Base-by-base conservation (phyloP, 441 rosid genomes). In the Pelargonium fulgidum region DNA sequence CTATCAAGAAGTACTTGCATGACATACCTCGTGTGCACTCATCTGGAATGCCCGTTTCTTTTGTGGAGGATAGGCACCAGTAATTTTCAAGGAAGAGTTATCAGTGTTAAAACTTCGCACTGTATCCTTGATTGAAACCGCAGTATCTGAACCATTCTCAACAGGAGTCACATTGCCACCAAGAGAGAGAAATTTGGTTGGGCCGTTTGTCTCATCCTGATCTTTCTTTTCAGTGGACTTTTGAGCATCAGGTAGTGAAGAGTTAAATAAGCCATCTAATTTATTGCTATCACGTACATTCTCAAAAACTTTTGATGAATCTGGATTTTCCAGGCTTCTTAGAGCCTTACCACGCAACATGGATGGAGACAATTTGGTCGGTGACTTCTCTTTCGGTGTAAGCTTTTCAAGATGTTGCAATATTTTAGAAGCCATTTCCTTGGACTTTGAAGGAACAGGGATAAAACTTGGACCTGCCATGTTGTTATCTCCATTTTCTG, bases 21-120 rank as follows among this genome's bases (percentile, higher is more conserved):
- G n/a, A 41, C 70, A 52, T 73, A 88, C 98, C 95, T 91, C 96
- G 73, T 85, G 85, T 16, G 96, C 93, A 66, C 85, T 91, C 88
- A 89, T 93, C 75, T 82, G 85, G 80, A 91, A 93, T 73, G 85
- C 86, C 65, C 68, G 72, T 68, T 81, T 89, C 70, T 75, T 86
- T 70, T 62, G 81, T 16, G 71, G 68, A 68, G 80, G 67, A 59
- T 80, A 73, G 48, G 44, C 65, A 73, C 64, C 72, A 70, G 83
- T 70, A 72, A 74, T 84, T 7, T 50, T 16, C 68, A 69, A 76
- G 63, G 80, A 58, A 69, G 74, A 22, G 82, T 74, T 81, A 33
- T 68, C 52, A 3, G 80, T 65, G 70, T 75, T 79, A 24, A 13
- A 78, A 69, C 66, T 65, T 68, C 80, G 70, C 58, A 72, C 67